phyloP scores from a whole-genome alignment of 176 grass and related monocot species.

The Oryza coarctata region DNA sequence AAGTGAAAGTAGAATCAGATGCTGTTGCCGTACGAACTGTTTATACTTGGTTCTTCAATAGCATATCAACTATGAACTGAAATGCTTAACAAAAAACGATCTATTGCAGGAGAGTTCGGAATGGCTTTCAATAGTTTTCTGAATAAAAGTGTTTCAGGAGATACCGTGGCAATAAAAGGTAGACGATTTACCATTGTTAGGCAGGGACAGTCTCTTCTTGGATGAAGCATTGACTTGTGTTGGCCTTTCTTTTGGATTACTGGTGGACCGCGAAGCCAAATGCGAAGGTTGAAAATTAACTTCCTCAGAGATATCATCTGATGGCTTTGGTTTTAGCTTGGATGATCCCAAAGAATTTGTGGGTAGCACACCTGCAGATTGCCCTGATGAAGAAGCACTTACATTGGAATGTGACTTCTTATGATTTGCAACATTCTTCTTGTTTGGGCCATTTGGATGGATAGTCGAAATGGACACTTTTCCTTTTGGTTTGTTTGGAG shows the following conservation, averaged over 20 bases:
- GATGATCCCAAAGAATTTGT: conserved; percentile 35
- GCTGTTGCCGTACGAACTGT: background rate
- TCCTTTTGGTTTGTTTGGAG: conserved; percentile 47
- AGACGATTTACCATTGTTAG: conserved; percentile 55
- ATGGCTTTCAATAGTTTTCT: background rate
- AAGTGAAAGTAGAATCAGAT: background rate
- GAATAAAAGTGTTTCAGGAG: background rate
- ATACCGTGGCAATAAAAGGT: background rate
- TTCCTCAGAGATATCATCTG: conserved; percentile 54
- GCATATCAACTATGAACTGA: background rate
- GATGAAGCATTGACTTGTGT: conserved; percentile 34
- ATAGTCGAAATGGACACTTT: conserved; percentile 20
- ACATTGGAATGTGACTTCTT: conserved; percentile 56
- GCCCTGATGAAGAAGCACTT: conserved; percentile 60
- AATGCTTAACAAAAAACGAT: background rate
- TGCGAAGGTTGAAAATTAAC: conserved; percentile 47
- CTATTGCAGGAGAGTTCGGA: background rate
- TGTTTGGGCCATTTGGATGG: conserved; percentile 30
- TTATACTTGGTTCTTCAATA: conserved; percentile 19
- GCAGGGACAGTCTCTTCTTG: conserved; percentile 74
- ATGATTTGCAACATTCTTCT: conserved; percentile 39
- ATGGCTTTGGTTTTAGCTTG: conserved; percentile 47
- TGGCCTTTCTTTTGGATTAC: conserved; percentile 80
- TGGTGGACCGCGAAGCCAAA: conserved; percentile 54
- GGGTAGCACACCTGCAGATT: conserved; percentile 39